phyloP scores from a whole-genome alignment of 148 eudicot genomes.

The Camellia sinensis region DNA sequence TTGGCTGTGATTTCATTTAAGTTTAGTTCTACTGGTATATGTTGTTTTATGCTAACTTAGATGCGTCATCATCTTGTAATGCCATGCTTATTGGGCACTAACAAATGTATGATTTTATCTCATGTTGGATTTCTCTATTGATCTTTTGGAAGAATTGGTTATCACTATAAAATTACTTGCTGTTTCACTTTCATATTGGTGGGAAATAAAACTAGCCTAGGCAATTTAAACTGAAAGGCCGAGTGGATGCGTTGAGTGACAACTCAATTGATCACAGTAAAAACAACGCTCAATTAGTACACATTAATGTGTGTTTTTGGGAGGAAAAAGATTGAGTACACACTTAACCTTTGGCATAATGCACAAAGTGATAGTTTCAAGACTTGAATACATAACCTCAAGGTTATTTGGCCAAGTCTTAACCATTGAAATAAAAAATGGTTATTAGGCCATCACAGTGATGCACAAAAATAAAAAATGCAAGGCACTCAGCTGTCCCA shows the following conservation, averaged over 20 bases:
- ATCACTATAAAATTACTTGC: neutral
- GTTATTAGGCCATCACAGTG: neutral
- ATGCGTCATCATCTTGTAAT: neutral
- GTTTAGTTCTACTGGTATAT: slow-evolving; percentile 6
- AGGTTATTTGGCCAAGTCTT: too few relatives aligned
- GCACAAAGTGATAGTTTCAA: too few relatives aligned
- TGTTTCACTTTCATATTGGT: neutral
- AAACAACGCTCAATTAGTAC: too few relatives aligned
- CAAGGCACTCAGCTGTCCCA: neutral
- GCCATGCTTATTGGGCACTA: neutral
- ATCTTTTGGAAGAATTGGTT: neutral
- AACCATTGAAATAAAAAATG: too few relatives aligned
- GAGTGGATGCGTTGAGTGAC: neutral
- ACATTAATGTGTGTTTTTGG: too few relatives aligned
- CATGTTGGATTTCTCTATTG: neutral
- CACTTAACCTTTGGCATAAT: too few relatives aligned
- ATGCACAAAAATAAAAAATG: neutral
- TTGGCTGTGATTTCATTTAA: neutral
- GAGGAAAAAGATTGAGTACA: too few relatives aligned
- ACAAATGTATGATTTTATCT: neutral
- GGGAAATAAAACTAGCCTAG: neutral
- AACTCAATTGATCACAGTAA: neutral
- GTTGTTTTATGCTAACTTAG: neutral
- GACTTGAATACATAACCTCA: too few relatives aligned
- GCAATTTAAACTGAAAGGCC: neutral